phyloP scores from a whole-genome alignment of 2,329 filamentous ascomycete species.

The Scopulariopsis brevicaulis region DNA sequence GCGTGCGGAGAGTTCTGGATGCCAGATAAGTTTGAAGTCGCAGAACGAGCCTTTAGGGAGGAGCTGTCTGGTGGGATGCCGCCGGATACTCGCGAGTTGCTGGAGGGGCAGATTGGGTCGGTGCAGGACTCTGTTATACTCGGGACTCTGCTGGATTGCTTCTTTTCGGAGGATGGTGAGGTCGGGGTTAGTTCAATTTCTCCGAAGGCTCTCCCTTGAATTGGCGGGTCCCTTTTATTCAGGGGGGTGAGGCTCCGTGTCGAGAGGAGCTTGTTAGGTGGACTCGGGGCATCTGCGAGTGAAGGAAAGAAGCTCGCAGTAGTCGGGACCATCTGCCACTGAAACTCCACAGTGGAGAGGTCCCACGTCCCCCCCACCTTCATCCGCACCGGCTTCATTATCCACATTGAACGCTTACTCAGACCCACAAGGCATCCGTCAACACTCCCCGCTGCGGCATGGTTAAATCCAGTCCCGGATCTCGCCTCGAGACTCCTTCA shows the following conservation, averaged over 20 bases:
- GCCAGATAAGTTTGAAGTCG: conserved; percentile 14
- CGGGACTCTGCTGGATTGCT: conserved; percentile 14
- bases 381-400: too few relatives aligned
- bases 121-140: conserved; percentile 18
- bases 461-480: too few relatives aligned
- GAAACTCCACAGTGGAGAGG: too few relatives aligned
- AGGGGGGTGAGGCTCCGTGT: not conserved
- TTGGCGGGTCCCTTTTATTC: conserved; percentile 11
- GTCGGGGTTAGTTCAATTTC: conserved; percentile 10
- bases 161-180: conserved; percentile 14
- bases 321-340: too few relatives aligned
- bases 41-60: conserved; percentile 14
- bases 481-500: too few relatives aligned
- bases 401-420: too few relatives aligned
- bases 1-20: conserved; percentile 13
- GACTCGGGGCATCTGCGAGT: too few relatives aligned
- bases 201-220: conserved; percentile 15
- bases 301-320: too few relatives aligned
- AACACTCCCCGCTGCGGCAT: too few relatives aligned
- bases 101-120: conserved; percentile 18
- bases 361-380: too few relatives aligned
- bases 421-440: too few relatives aligned
- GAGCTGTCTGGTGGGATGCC: conserved; percentile 14
- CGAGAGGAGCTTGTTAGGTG: not conserved
- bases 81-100: conserved; percentile 10